These are phyloP conservation scores for Myriosclerotinia scirpicola DNA, from an alignment of 2,329 filamentous ascomycete genomes.

Conservation along the genomic window DNA sequence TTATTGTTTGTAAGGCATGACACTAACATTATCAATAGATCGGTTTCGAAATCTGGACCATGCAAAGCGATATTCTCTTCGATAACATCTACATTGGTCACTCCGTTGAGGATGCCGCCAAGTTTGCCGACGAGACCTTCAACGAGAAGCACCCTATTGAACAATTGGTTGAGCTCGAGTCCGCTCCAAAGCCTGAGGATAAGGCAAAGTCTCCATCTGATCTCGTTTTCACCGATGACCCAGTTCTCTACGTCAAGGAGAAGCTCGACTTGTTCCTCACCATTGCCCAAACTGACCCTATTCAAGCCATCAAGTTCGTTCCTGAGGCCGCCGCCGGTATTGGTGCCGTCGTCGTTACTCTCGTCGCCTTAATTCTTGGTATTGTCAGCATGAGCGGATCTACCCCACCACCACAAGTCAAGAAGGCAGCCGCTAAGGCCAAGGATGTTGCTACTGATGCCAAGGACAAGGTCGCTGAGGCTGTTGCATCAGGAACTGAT, in stretches of 20 bases:
- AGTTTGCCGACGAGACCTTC: constrained; percentile 86
- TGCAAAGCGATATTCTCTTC: constrained; percentile 98
- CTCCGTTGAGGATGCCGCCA: constrained; percentile 87
- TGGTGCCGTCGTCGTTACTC: constrained; percentile 65
- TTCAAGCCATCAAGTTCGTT: constrained; percentile 82
- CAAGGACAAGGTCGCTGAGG: constrained; percentile 69
- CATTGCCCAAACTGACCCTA: constrained; percentile 75
- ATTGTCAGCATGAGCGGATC: constrained; percentile 63
- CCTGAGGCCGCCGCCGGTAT: constrained; percentile 87
- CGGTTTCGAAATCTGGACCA: constrained; percentile 99
- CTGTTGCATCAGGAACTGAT: constrained; percentile 62
- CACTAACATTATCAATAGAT: constrained; percentile 55
- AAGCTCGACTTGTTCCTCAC: constrained; percentile 90
- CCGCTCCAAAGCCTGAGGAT: constrained; percentile 70
- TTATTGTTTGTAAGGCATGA: constrained; percentile 24
- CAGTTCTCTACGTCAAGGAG: constrained; percentile 82
- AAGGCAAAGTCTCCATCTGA: constrained; percentile 69
- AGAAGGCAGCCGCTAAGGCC: constrained; percentile 65
- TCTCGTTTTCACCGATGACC: constrained; percentile 88
- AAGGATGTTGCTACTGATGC: constrained; percentile 74
- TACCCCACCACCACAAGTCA: constrained; percentile 67
- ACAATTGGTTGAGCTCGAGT: constrained; percentile 73
- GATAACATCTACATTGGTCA: constrained; percentile 99
- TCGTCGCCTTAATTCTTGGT: constrained; percentile 69
- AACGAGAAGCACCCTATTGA: constrained; percentile 84